Base-by-base conservation (phyloP, 805 yeast genomes). In the Komagataella pseudopastoris region DNA sequence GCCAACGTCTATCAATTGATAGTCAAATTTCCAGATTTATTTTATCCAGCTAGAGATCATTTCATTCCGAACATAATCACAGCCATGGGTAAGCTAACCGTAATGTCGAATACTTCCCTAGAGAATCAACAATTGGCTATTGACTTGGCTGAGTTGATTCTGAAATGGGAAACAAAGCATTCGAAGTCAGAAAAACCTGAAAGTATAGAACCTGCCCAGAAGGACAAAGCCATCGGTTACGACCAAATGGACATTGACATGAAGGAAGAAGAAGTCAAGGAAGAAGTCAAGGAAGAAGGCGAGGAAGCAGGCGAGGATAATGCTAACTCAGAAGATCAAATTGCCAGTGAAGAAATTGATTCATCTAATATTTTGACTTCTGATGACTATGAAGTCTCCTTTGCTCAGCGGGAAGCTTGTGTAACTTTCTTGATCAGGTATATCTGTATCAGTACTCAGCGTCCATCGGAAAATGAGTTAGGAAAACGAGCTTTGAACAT, bases 31-130 rank as follows among this genome's bases (percentile, higher is more conserved):
- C 79, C 95, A 0, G 91, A 84, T 53, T 68, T 88, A 50, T 93
- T 93, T 65, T 91, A 78, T 60, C 81, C 80, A 51, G 90, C 91
- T 14, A 75, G 98, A 52, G 96, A 88, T 57, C 88, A 88, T 52
- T 93, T 91, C 60, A 80, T 89, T 53, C 85, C 96, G 2, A 87
- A 85, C 57, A 86, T 91, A 52, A 86, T 93, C 50, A 80, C 90
- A 3, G 95, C 96, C 1, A 86, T 93, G 89, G 95, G 95, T 14
- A 88, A 89, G 60, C 70, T 93, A 50, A 85, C 95, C 0, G 80
- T 88, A 49, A 70, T 82, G 59, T 81, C 89, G 4, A 86, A 83
- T 58, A 81, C 93, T 3, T 82, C 88, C 1, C 62, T 80, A 20
- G 96, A 91, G 55, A 87, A 85, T 58, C 97, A 89, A 62, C 72